Base-by-base conservation (phyloP, 2,329 filamentous ascomycete species). In the Xylaria multiplex region DNA sequence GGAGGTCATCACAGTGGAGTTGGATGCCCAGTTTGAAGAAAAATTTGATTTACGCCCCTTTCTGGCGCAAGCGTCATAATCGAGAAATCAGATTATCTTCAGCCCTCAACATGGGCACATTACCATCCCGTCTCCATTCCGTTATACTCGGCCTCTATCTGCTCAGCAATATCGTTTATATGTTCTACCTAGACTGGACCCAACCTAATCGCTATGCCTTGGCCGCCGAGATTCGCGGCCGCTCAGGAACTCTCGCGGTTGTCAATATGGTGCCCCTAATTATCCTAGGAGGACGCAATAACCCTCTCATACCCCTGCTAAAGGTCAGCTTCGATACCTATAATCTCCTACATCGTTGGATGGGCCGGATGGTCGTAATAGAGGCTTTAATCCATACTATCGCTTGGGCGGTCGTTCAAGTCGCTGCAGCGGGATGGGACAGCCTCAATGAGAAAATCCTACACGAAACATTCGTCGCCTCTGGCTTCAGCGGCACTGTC, bases 311-410 rank as follows among this genome's bases (percentile, higher is more conserved):
- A 75, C 79, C 84, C 3, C 79, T 96, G 40, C 85, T 98, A 64
- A 88, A 91, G 73, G 91, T 98, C 77, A 95, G 92, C 78, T 99
- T 97, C 81, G 96, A 98, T 79, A 97, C 94, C 0, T 98, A 96
- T 85, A 98, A 98, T 77, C 88, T 96, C 8, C 82, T 96, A 57
- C 93, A 96, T 78, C 87, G 93, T 70, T 96, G 92, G 92, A 86
- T 93, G 68, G 93, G 92, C 32, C 87, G 93, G 30, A 87, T 94
- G 49, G 86, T 91, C 46, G 86, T 93, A 27, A 64, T 90, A 1
- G 89, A 95, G 77, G 81, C 85, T n/a, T 72, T 93, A 54, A 83
- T 90, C 14, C 93, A 96, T 79, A 90, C 89, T 2, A 73, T 87
- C 43, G 87, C 88, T 49, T 97, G 93, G 92, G 81, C 88, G 24